A percentile compares a stretch with the other conserved stretches of the same genome.
phyloP scores from a whole-genome alignment of 73 alveolate species.

The Durusdinium trenchii region DNA sequence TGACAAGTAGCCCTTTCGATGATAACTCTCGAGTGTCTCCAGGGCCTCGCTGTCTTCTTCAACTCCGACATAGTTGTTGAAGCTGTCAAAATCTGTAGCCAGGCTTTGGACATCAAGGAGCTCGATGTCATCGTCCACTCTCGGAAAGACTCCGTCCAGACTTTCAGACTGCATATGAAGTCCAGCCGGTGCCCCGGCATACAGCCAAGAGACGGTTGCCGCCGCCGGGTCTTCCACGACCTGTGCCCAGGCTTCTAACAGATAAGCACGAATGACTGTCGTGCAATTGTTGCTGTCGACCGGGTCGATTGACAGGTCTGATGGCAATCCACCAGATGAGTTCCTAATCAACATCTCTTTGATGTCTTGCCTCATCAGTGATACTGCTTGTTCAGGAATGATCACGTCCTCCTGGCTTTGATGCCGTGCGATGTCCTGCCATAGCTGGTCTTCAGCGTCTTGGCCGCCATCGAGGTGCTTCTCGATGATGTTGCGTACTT shows the following conservation, averaged over 20 bases:
- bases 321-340: neutral
- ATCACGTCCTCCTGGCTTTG: neutral
- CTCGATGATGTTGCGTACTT: neutral
- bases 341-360: neutral
- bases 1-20: neutral
- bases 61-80: neutral
- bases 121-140: neutral
- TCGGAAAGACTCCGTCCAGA: neutral
- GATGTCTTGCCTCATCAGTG: neutral
- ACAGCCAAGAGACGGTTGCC: neutral
- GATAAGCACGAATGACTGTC: neutral
- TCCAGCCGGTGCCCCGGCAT: constrained; percentile 1
- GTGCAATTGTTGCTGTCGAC: too few species aligned
- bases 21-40: neutral
- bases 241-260: neutral
- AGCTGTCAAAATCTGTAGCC: neutral
- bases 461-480: neutral
- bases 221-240: neutral
- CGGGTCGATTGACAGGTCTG: too few species aligned
- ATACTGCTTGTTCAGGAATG: neutral
- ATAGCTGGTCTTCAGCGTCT: neutral
- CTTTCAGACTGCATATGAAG: neutral
- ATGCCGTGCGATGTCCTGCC: neutral
- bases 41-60: neutral
- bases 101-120: neutral